These are phyloP conservation scores for Kwoniella sp. DNA, from an alignment of 768 basidiomycete genomes.

Conservation along the genomic window DNA sequence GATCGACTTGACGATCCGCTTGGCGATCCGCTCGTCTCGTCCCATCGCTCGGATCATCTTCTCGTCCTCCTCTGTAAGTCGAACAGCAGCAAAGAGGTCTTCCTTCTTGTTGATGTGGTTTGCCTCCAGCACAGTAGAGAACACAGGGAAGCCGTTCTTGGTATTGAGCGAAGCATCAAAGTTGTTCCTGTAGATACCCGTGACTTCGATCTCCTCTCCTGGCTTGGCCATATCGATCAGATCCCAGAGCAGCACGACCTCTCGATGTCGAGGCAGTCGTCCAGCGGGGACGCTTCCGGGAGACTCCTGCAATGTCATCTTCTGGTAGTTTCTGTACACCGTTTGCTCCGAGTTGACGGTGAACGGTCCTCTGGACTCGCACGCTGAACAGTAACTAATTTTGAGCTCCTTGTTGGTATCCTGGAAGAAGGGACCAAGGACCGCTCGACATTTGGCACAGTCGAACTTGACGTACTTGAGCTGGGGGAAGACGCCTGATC, in stretches of 20 bases:
- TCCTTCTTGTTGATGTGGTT: slow-evolving; percentile 99
- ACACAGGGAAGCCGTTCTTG: slow-evolving; percentile 98
- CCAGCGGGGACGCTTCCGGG: slow-evolving; percentile 97
- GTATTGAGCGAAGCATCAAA: slow-evolving; percentile 97
- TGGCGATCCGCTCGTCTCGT: slow-evolving; percentile 88
- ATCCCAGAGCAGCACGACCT: slow-evolving; percentile 96
- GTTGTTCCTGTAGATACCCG: slow-evolving; percentile 96
- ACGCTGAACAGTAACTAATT: slow-evolving; percentile 89
- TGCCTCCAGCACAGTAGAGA: slow-evolving; percentile 95
- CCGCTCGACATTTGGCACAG: slow-evolving; percentile 88
- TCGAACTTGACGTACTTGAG: slow-evolving; percentile 99
- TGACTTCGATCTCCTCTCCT: slow-evolving; percentile 97
- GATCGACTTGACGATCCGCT: slow-evolving; percentile 96
- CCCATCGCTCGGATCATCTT: slow-evolving; percentile 80
- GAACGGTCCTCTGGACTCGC: slow-evolving; percentile 93
- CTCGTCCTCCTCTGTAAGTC: slow-evolving; percentile 94
- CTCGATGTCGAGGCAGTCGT: slow-evolving; percentile 90
- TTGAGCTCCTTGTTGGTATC: slow-evolving; percentile 90
- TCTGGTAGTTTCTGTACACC: slow-evolving; percentile 96
- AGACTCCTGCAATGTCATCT: slow-evolving; percentile 96
- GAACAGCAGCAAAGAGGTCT: slow-evolving; percentile 96
- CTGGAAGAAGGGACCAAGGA: slow-evolving; percentile 95
- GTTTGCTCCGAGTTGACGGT: slow-evolving; percentile 95
- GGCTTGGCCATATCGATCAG: slow-evolving; percentile 97
- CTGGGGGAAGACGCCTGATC: slow-evolving; percentile 97